phyloP scores from a whole-genome alignment of 2,329 filamentous ascomycete species.

The Cyphellophora europaea region DNA sequence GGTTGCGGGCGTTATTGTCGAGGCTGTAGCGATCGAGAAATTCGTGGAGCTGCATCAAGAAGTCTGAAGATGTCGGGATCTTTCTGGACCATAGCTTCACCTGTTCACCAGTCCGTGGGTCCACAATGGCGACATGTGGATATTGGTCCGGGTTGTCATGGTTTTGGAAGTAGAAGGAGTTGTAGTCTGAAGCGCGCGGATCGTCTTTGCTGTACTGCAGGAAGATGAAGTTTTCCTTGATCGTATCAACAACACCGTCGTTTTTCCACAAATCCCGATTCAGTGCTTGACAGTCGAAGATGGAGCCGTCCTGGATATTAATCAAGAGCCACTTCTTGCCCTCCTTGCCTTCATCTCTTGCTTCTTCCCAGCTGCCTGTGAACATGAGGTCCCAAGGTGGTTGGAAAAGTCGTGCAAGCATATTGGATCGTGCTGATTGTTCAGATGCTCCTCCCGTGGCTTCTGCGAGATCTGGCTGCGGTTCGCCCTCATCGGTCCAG shows the following conservation, averaged over 20 bases:
- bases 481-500: slow-evolving; percentile 39
- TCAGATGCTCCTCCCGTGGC: slow-evolving; percentile 59
- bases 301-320: slow-evolving; percentile 85
- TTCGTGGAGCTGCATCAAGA: slow-evolving; percentile 83
- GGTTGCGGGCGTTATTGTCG: slow-evolving; percentile 80
- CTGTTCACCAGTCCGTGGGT: slow-evolving; percentile 91
- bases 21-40: slow-evolving; percentile 97
- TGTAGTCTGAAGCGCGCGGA: slow-evolving; percentile 65
- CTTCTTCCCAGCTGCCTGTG: slow-evolving; percentile 69
- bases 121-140: slow-evolving; percentile 90
- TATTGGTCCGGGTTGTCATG: slow-evolving; percentile 82
- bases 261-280: slow-evolving; percentile 98
- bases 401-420: slow-evolving; percentile 83
- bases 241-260: slow-evolving; percentile 62
- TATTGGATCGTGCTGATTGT: slow-evolving; percentile 58
- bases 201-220: slow-evolving; percentile 88
- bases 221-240: slow-evolving; percentile 91
- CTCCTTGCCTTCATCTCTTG: slow-evolving; percentile 75
- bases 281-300: slow-evolving; percentile 89
- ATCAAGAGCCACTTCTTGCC: slow-evolving; percentile 90
- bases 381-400: slow-evolving; percentile 88
- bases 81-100: slow-evolving; percentile 91
- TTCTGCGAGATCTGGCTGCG: slow-evolving; percentile 42
- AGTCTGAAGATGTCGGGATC: slow-evolving; percentile 66
- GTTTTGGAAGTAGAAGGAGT: slow-evolving; percentile 79